A percentile compares a stretch with the other conserved stretches of the same genome.
Conservation (phyloP, 768 basidiomycete species). For the Suillus weaverae region DNA sequence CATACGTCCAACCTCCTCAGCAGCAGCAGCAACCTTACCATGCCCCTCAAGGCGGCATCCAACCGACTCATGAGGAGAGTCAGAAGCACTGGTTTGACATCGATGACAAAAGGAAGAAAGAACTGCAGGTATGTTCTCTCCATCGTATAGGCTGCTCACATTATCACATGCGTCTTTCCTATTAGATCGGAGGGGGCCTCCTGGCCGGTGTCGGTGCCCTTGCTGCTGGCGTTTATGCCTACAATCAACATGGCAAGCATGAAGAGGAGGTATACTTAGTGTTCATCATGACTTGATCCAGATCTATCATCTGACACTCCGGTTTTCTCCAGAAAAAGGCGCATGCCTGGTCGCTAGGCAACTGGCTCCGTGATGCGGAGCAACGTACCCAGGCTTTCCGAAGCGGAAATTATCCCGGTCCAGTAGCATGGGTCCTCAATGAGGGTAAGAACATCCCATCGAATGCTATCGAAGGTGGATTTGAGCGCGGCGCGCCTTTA, state of each 20-base stretch:
- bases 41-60: slow-evolving; percentile 18
- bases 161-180: slow-evolving; percentile 1
- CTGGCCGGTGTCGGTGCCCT: slow-evolving; percentile 52
- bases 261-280: slow-evolving; percentile 52
- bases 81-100: slow-evolving; percentile 57
- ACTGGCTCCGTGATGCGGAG: slow-evolving; percentile 61
- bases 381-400: slow-evolving; percentile 51
- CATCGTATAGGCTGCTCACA: background rate
- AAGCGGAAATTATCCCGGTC: slow-evolving; percentile 41
- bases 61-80: slow-evolving; percentile 42
- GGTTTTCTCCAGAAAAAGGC: slow-evolving; percentile 44
- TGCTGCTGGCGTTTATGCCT: slow-evolving; percentile 51
- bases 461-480: slow-evolving; percentile 56
- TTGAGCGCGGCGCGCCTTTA: slow-evolving; percentile 50
- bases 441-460: slow-evolving; percentile 60
- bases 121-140: slow-evolving; percentile 48
- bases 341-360: slow-evolving; percentile 46
- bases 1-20: slow-evolving; percentile 11
- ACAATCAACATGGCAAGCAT: slow-evolving; percentile 55
- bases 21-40: slow-evolving; percentile 30
- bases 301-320: background rate
- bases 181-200: slow-evolving; percentile 65
- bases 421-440: slow-evolving; percentile 63
- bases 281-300: background rate
- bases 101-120: slow-evolving; percentile 55